Evolutionary conservation across 2,329 filamentous ascomycete species (phyloP).

Genomic region (Phialophora macrospora): DNA sequence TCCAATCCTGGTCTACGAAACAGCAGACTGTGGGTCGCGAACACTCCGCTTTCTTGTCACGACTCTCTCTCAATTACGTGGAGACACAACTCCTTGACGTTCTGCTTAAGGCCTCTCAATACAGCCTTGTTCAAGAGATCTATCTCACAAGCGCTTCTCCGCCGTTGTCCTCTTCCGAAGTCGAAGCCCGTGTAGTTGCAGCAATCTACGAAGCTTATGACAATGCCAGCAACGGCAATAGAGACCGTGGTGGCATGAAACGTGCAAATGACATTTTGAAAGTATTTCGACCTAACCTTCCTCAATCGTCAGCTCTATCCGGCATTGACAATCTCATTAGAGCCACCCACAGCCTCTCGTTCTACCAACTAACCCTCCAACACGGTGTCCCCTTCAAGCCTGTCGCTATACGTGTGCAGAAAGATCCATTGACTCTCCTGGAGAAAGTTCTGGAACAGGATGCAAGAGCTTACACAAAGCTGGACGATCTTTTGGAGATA

Average conservation of each 20-base stretch:
- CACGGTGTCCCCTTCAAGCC: slow-evolving; percentile 69
- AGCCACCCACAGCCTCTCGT: slow-evolving; percentile 68
- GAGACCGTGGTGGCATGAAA: slow-evolving; percentile 65
- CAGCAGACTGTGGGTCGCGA: slow-evolving; percentile 36
- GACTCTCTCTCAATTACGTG: slow-evolving; percentile 41
- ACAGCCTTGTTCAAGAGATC: slow-evolving; percentile 49
- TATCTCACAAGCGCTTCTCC: slow-evolving; percentile 44
- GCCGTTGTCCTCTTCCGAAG: slow-evolving; percentile 50
- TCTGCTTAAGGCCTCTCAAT: slow-evolving; percentile 56
- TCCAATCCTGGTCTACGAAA: slow-evolving; percentile 61
- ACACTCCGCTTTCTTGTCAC: slow-evolving; percentile 29
- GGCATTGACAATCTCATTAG: slow-evolving; percentile 60
- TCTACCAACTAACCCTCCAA: slow-evolving; percentile 67
- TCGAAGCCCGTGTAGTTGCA: slow-evolving; percentile 59
- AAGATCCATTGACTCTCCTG: slow-evolving; percentile 64
- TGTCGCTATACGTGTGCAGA: slow-evolving; percentile 67
- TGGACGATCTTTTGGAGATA: slow-evolving; percentile 67
- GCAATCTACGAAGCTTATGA: slow-evolving; percentile 64
- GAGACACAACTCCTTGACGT: slow-evolving; percentile 64
- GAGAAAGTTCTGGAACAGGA: slow-evolving; percentile 67
- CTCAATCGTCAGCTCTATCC: slow-evolving; percentile 47
- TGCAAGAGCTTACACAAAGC: slow-evolving; percentile 63
- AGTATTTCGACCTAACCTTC: slow-evolving; percentile 51
- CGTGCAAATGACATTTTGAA: slow-evolving; percentile 61
- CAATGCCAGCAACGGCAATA: slow-evolving; percentile 69